A percentile compares a stretch with the other conserved stretches of the same genome.
phyloP scores from a whole-genome alignment of 148 eudicot genomes.

The Camellia sinensis region DNA sequence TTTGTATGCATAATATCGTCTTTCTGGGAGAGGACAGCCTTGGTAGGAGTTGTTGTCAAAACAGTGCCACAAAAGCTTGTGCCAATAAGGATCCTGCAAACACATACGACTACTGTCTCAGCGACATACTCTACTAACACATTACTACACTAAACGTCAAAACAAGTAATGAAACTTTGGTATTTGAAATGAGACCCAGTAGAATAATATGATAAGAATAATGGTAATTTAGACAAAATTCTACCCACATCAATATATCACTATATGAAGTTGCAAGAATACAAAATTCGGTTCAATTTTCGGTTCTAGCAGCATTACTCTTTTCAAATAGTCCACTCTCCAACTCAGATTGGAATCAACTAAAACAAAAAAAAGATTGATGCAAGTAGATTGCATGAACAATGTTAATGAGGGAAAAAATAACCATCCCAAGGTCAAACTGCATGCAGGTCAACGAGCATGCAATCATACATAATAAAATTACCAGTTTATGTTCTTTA shows the following conservation, averaged over 20 bases:
- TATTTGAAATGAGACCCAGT: no score
- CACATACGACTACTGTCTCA: background rate
- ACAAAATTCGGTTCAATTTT: background rate
- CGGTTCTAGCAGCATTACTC: no score
- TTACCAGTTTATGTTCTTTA: background rate
- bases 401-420: background rate
- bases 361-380: no score
- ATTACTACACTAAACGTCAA: background rate
- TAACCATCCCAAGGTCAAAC: background rate
- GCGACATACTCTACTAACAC: background rate
- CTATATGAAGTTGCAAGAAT: background rate
- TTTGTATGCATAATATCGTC: slow-evolving; percentile 13
- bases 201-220: background rate
- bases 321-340: background rate
- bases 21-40: slow-evolving; percentile 73
- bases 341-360: no score
- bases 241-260: background rate
- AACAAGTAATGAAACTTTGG: no score
- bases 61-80: slow-evolving; percentile 67
- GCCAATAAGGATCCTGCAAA: slow-evolving; percentile 68
- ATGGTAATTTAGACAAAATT: background rate
- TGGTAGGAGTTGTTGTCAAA: slow-evolving; percentile 57
- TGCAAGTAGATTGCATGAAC: background rate
- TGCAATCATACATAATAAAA: background rate
- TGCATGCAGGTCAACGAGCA: background rate